Evolutionary conservation across 1,284 basidiomycete genomes (phyloP).

Genomic region (Tilletia indica): DNA sequence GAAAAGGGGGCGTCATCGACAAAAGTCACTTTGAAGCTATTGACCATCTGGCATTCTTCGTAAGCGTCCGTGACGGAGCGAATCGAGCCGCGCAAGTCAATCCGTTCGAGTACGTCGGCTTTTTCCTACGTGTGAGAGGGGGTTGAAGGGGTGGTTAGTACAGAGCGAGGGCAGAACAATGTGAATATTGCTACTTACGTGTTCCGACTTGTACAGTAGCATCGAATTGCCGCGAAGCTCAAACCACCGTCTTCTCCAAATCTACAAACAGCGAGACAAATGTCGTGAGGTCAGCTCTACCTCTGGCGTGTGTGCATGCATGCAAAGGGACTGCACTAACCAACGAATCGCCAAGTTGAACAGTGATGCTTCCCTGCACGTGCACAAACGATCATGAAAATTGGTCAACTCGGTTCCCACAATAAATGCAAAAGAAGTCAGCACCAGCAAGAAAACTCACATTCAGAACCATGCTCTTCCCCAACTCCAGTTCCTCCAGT

Average conservation of each 20-base stretch:
- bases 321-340: background rate
- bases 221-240: slow-evolving; percentile 11
- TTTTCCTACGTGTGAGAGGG: background rate
- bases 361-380: background rate
- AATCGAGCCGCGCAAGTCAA: slow-evolving; percentile 2
- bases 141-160: background rate
- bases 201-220: slow-evolving; percentile 15
- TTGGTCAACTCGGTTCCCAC: no score
- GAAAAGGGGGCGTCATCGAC: background rate
- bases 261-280: background rate
- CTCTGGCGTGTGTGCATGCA: background rate
- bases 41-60: slow-evolving; percentile 17
- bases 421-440: background rate
- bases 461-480: slow-evolving; percentile 5
- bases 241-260: slow-evolving; percentile 17
- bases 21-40: slow-evolving; percentile 17
- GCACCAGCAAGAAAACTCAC: background rate
- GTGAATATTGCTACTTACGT: background rate
- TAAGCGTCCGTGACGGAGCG: slow-evolving; percentile 15
- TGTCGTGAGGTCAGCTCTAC: background rate
- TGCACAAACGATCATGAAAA: background rate
- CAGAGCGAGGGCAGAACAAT: background rate
- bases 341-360: background rate
- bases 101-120: slow-evolving; percentile 3
- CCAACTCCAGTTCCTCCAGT: slow-evolving; percentile 5